These are phyloP conservation scores for Capillidium heterosporum DNA, from an alignment of 371 early-diverging fungal genomes.

Conservation along the genomic window DNA sequence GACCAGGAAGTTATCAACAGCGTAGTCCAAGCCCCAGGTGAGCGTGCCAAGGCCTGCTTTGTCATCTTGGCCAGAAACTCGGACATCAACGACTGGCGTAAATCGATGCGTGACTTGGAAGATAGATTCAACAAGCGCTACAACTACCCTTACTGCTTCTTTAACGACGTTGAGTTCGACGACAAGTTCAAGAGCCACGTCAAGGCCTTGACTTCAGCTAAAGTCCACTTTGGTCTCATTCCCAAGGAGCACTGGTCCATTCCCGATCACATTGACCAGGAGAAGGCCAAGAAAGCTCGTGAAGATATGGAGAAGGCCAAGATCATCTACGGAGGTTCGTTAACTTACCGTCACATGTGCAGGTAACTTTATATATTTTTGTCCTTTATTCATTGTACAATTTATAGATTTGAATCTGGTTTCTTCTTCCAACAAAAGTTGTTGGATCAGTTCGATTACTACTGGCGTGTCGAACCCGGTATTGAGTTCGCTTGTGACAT, in stretches of 20 bases:
- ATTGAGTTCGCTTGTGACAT: slow-evolving; percentile 72
- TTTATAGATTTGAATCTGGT: slow-evolving; percentile 84
- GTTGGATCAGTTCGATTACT: slow-evolving; percentile 62
- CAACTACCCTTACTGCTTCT: slow-evolving; percentile 80
- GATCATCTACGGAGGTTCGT: slow-evolving; percentile 66
- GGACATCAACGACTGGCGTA: slow-evolving; percentile 46
- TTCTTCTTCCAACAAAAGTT: slow-evolving; percentile 71
- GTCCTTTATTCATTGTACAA: slow-evolving; percentile 12
- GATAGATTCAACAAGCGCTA: slow-evolving; percentile 62
- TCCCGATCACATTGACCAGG: slow-evolving; percentile 36
- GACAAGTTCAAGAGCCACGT: slow-evolving; percentile 39
- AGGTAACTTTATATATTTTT: slow-evolving; percentile 14
- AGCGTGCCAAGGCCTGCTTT: slow-evolving; percentile 39
- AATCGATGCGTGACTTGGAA: slow-evolving; percentile 61
- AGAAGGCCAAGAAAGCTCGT: slow-evolving; percentile 16
- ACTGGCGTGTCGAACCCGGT: slow-evolving; percentile 90
- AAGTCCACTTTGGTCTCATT: slow-evolving; percentile 26
- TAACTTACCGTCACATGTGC: slow-evolving; percentile 92
- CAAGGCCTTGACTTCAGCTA: slow-evolving; percentile 28
- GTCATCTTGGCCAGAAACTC: slow-evolving; percentile 43
- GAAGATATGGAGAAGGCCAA: slow-evolving; percentile 31
- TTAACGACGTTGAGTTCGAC: slow-evolving; percentile 69
- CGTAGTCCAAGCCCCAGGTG: neutral
- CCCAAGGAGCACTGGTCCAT: slow-evolving; percentile 50
- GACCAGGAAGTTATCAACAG: too few species aligned